Percentiles rank a stretch among this genome's conserved stretches.
Evolutionary conservation across 306 rosid species (phyloP).

Genomic region (Sindora glabra): DNA sequence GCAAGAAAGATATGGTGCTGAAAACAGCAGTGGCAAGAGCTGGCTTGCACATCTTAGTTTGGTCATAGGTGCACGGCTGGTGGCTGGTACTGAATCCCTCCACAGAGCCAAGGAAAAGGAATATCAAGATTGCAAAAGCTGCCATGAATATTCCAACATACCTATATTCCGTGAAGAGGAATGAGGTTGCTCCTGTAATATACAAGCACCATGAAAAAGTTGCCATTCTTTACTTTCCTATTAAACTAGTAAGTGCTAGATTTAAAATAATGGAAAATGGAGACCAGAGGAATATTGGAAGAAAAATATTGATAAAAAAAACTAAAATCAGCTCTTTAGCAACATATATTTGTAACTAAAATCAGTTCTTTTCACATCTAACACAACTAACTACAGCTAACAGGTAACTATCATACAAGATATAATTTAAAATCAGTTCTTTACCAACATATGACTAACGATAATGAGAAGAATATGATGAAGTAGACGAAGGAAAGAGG

Average conservation of each 20-base stretch:
- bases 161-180: constrained; percentile 53
- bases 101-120: constrained; percentile 8
- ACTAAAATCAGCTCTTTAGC: not conserved
- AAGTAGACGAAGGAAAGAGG: too few species aligned
- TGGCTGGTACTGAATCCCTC: constrained; percentile 3
- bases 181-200: constrained; percentile 58
- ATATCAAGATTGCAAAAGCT: not conserved
- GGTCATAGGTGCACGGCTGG: constrained; percentile 6
- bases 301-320: not conserved
- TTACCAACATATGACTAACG: too few species aligned
- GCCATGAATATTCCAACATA: constrained; percentile 25
- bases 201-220: not conserved
- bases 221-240: not conserved
- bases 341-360: not conserved
- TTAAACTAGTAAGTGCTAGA: not conserved
- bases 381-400: too few species aligned
- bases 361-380: not conserved
- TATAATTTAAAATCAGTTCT: too few species aligned
- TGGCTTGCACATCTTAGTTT: constrained; percentile 9
- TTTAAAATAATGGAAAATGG: not conserved
- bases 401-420: too few species aligned
- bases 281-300: not conserved
- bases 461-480: too few species aligned
- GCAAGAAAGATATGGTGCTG: constrained; percentile 7
- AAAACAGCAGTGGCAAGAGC: constrained; percentile 7